phyloP scores from a whole-genome alignment of 371 early-diverging fungal species.

The Mortierella sp. region DNA sequence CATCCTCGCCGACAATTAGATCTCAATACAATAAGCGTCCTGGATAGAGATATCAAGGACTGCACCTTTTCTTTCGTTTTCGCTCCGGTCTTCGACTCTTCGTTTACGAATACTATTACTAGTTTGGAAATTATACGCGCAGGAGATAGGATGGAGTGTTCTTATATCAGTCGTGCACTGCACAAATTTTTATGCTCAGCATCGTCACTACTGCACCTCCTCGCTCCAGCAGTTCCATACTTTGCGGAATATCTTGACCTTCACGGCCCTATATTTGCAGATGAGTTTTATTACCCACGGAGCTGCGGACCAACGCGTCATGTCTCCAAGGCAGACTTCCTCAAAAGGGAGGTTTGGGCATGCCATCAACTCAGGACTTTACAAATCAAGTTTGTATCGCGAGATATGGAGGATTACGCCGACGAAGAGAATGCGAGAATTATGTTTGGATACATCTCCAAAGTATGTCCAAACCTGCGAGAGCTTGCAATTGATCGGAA shows the following conservation, averaged over 20 bases:
- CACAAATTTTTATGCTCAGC: conserved; percentile 24
- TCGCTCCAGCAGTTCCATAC: conserved; percentile 14
- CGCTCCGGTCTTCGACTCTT: background rate
- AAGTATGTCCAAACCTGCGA: conserved; percentile 6
- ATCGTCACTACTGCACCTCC: conserved; percentile 14
- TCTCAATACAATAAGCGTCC: conserved; percentile 1
- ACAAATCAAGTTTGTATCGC: conserved; percentile 2
- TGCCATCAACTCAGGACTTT: conserved; percentile 21
- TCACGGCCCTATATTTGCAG: conserved; percentile 1
- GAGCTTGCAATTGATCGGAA: conserved; percentile 9
- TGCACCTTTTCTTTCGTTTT: background rate
- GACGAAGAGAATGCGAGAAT: conserved; percentile 14
- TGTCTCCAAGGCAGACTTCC: background rate
- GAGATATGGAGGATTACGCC: conserved; percentile 4
- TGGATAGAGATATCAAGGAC: background rate
- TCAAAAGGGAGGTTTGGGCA: conserved; percentile 15
- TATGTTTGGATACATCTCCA: conserved; percentile 26
- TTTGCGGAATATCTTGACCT: conserved; percentile 22
- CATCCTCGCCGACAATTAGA: background rate
- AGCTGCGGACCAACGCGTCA: background rate
- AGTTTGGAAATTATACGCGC: conserved; percentile 10
- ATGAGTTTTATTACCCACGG: conserved; percentile 10
- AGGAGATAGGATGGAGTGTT: background rate
- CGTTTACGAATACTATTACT: conserved; percentile 4
- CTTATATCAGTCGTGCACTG: conserved; percentile 2